phyloP scores from a whole-genome alignment of 371 early-diverging fungal genomes.

The Rhizomucor miehei region DNA sequence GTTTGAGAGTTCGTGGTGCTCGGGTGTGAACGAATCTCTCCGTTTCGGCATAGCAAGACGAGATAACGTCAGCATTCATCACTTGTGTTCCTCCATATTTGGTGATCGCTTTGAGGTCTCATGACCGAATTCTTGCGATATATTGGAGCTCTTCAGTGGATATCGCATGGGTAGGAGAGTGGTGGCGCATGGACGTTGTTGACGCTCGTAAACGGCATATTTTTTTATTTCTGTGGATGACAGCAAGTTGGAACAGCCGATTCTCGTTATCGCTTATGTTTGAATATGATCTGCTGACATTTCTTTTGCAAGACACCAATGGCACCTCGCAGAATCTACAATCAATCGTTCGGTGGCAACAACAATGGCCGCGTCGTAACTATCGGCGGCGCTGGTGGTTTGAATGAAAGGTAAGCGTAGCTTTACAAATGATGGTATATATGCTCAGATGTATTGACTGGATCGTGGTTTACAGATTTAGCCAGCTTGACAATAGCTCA shows the following conservation, averaged over 20 bases:
- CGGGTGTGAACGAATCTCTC: too few relatives aligned
- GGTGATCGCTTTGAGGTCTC: too few relatives aligned
- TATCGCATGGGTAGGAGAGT: too few relatives aligned
- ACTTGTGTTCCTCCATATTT: too few relatives aligned
- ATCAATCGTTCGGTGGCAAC: constrained; percentile 3
- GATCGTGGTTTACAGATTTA: constrained; percentile 19
- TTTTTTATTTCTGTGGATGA: constrained; percentile 4
- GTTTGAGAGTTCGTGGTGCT: too few relatives aligned
- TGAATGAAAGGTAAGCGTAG: constrained; percentile 40
- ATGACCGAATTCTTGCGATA: too few relatives aligned
- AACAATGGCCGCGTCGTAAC: constrained; percentile 11
- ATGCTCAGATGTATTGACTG: background rate
- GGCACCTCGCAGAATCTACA: constrained; percentile 18
- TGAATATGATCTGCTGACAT: constrained; percentile 13
- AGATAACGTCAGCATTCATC: too few relatives aligned
- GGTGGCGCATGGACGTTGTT: background rate
- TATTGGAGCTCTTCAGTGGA: too few relatives aligned
- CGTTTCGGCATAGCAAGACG: too few relatives aligned
- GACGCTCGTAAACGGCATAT: background rate
- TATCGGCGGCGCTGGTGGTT: constrained; percentile 26
- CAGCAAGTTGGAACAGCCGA: constrained; percentile 12
- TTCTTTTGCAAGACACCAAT: constrained; percentile 2
- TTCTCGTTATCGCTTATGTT: background rate
- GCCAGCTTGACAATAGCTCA: constrained; percentile 18
- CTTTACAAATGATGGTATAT: background rate